A percentile compares a stretch with the other conserved stretches of the same genome.
phyloP scores from a whole-genome alignment of 352 stramenopile species.

The Phytophthora europaea region DNA sequence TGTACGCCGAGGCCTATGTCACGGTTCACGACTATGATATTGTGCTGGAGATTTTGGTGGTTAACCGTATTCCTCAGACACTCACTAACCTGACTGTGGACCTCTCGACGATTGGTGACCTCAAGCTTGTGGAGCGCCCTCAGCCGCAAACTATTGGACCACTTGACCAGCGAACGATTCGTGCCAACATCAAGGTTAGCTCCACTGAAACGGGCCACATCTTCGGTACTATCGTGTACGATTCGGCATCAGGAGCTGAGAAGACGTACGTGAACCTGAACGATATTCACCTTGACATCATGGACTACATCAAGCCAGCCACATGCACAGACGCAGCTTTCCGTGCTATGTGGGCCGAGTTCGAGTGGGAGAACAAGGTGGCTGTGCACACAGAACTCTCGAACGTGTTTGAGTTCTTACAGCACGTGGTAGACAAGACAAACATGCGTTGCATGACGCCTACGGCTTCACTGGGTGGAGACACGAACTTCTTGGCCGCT shows the following conservation, averaged over 20 bases:
- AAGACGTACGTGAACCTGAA: constrained; percentile 99
- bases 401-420: constrained; percentile 98
- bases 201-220: constrained; percentile 99
- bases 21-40: constrained; percentile 99
- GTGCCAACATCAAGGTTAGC: constrained; percentile 99
- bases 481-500: constrained; percentile 95
- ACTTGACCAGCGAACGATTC: constrained; percentile 97
- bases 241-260: constrained; percentile 95
- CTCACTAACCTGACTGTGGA: constrained; percentile 99
- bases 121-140: constrained; percentile 99
- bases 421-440: constrained; percentile 98
- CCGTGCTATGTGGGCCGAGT: constrained; percentile 99
- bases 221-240: constrained; percentile 99
- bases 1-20: constrained; percentile 99
- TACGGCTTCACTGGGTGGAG: constrained; percentile 86
- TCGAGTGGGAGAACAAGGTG: constrained; percentile 99
- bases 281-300: constrained; percentile 99
- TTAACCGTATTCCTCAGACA: constrained; percentile 99
- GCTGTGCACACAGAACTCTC: constrained; percentile 97
- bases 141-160: constrained; percentile 98
- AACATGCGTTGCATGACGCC: constrained; percentile 99
- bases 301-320: constrained; percentile 99
- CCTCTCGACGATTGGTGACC: constrained; percentile 99
- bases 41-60: constrained; percentile 98
- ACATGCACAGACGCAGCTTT: constrained; percentile 97